A percentile compares a stretch with the other conserved stretches of the same genome.
Conservation (phyloP, 2,329 filamentous ascomycete species). For the Parastagonospora avenae region DNA sequence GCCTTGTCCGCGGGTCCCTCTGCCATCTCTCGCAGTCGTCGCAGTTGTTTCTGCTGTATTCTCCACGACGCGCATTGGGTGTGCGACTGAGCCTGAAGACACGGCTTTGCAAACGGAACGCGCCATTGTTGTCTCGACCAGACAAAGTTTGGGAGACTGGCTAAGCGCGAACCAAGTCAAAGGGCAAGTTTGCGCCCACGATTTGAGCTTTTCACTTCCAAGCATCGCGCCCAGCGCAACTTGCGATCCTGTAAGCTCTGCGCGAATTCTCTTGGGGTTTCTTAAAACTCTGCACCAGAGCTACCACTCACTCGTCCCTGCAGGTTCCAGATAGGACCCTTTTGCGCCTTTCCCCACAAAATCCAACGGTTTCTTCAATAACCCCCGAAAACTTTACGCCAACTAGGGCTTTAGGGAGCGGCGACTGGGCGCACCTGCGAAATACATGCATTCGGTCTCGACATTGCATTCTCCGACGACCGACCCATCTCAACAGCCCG, state of each 20-base stretch:
- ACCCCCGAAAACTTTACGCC: constrained; percentile 5
- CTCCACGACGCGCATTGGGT: constrained; percentile 11
- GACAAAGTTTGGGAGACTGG: constrained; percentile 1
- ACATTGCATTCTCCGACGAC: constrained; percentile 21
- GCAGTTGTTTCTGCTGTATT: neutral
- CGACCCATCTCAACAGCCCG: constrained; percentile 24
- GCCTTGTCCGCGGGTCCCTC: neutral
- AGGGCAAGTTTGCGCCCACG: constrained; percentile 6
- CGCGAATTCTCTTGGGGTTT: constrained; percentile 13
- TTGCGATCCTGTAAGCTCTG: constrained; percentile 19
- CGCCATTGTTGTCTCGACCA: neutral
- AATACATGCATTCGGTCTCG: constrained; percentile 52
- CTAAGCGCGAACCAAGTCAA: neutral
- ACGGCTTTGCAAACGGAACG: neutral
- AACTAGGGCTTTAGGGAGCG: constrained; percentile 42
- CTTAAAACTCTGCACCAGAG: constrained; percentile 4
- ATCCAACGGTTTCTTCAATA: neutral
- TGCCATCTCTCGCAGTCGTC: neutral
- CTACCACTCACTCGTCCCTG: constrained; percentile 13
- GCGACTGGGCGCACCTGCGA: constrained; percentile 56
- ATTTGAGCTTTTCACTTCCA: constrained; percentile 17
- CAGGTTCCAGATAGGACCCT: constrained; percentile 7
- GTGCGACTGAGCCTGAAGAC: constrained; percentile 18
- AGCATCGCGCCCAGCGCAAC: constrained; percentile 24
- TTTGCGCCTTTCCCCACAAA: neutral